Conservation (phyloP, 345 rosid genomes). For the Populus euphratica region DNA sequence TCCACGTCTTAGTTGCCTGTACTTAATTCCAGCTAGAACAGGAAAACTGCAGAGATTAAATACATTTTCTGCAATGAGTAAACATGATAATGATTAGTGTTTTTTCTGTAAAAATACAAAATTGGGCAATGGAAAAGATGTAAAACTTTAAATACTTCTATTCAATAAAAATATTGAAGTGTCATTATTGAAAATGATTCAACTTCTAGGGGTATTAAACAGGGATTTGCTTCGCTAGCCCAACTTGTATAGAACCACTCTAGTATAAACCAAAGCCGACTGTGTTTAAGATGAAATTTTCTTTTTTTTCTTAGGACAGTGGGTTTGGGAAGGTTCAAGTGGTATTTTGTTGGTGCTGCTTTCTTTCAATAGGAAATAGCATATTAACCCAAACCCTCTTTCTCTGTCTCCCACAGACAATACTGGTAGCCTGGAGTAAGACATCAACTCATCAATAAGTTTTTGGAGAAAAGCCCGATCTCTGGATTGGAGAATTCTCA, state of each 20-base stretch:
- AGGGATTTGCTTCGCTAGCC: neutral
- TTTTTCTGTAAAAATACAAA: constrained; percentile 6
- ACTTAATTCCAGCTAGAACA: constrained; percentile 56
- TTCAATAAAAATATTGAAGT: no score
- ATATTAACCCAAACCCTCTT: neutral
- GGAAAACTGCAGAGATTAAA: constrained; percentile 86
- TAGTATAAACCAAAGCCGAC: neutral
- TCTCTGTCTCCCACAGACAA: neutral
- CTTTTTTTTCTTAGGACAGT: neutral
- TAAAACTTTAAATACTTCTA: neutral
- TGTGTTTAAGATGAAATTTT: neutral
- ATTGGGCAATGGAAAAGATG: neutral
- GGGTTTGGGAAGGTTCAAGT: neutral
- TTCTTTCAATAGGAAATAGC: neutral
- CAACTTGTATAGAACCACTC: neutral
- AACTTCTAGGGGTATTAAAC: neutral
- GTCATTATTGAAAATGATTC: neutral
- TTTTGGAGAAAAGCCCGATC: no score
- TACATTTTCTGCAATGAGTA: constrained; percentile 74
- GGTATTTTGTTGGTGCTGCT: neutral
- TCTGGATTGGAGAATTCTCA: no score
- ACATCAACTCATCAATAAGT: no score
- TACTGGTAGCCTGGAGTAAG: neutral
- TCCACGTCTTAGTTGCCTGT: constrained; percentile 64
- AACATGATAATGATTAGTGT: constrained; percentile 28